These are phyloP conservation scores for Aegilops umbellulata DNA, from an alignment of 176 grass and related monocot genomes.

Conservation along the genomic window DNA sequence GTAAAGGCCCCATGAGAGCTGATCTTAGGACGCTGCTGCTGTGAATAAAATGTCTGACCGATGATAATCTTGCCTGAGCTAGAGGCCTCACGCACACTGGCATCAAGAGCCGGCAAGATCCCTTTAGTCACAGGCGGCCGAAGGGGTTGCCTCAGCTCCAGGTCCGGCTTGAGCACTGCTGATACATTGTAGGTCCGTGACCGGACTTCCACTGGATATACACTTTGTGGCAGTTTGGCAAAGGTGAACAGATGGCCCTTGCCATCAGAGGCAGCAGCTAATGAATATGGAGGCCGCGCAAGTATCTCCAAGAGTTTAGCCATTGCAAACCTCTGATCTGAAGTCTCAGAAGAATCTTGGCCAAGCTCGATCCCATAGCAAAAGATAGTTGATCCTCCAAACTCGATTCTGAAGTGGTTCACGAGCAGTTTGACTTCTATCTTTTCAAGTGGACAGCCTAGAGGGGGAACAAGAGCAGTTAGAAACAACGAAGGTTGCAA, in stretches of 20 bases:
- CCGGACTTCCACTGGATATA: slow-evolving; percentile 18
- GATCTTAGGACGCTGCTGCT: background rate
- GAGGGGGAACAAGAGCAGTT: slow-evolving; percentile 2
- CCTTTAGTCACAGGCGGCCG: slow-evolving; percentile 27
- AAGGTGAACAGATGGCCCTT: slow-evolving; percentile 27
- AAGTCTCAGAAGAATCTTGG: slow-evolving; percentile 3
- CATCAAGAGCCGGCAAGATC: slow-evolving; percentile 42
- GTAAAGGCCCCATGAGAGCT: background rate
- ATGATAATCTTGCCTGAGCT: slow-evolving; percentile 30
- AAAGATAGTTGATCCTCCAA: slow-evolving; percentile 21
- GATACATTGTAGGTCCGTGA: slow-evolving; percentile 29
- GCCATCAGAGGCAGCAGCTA: slow-evolving; percentile 41
- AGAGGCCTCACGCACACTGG: slow-evolving; percentile 50
- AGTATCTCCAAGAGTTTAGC: slow-evolving; percentile 36
- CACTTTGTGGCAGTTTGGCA: slow-evolving; percentile 23
- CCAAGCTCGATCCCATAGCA: slow-evolving; percentile 36
- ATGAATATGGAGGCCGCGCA: background rate
- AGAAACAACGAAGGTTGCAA: background rate
- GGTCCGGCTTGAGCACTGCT: slow-evolving; percentile 29
- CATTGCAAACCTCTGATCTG: slow-evolving; percentile 29
- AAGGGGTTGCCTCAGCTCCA: slow-evolving; percentile 29
- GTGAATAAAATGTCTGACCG: slow-evolving; percentile 46
- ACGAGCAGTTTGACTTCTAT: slow-evolving; percentile 27
- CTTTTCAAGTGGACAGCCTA: background rate
- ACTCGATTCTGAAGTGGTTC: slow-evolving; percentile 42